phyloP scores from a whole-genome alignment of 768 basidiomycete species.

The Suillus placidus region DNA sequence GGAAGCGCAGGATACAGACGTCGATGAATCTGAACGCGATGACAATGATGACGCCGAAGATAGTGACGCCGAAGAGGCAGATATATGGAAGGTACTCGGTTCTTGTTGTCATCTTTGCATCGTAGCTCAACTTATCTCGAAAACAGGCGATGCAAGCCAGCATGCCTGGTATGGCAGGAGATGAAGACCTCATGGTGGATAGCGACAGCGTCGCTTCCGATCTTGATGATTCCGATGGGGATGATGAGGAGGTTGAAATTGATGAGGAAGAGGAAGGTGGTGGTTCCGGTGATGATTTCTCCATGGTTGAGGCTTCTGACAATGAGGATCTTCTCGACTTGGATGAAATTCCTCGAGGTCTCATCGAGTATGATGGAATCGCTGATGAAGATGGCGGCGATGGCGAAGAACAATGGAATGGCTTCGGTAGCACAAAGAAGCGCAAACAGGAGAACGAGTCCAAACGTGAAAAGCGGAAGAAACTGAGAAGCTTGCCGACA shows the following conservation, averaged over 20 bases:
- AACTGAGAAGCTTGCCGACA: constrained; percentile 66
- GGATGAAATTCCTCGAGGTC: constrained; percentile 54
- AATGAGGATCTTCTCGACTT: constrained; percentile 69
- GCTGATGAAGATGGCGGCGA: constrained; percentile 45
- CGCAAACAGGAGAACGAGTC: constrained; percentile 46
- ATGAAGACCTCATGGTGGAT: constrained; percentile 47
- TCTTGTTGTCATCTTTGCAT: constrained; percentile 6
- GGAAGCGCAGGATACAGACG: constrained; percentile 34
- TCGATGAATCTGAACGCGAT: constrained; percentile 26
- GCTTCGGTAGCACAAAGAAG: constrained; percentile 39
- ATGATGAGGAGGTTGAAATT: constrained; percentile 33
- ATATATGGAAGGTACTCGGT: constrained; percentile 83
- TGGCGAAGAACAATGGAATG: constrained; percentile 57
- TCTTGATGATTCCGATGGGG: constrained; percentile 34
- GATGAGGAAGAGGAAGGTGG: constrained; percentile 40
- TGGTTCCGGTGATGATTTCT: constrained; percentile 50
- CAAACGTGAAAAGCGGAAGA: constrained; percentile 61
- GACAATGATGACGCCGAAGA: constrained; percentile 18
- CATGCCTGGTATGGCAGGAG: constrained; percentile 65
- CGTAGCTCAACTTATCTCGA: background rate
- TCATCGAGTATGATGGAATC: constrained; percentile 64
- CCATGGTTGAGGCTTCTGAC: constrained; percentile 66
- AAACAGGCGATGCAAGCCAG: constrained; percentile 85
- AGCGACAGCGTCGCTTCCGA: constrained; percentile 35
- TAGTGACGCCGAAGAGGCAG: constrained; percentile 53